Conservation (phyloP, 2,329 filamentous ascomycete genomes). For the Colletotrichum scovillei region DNA sequence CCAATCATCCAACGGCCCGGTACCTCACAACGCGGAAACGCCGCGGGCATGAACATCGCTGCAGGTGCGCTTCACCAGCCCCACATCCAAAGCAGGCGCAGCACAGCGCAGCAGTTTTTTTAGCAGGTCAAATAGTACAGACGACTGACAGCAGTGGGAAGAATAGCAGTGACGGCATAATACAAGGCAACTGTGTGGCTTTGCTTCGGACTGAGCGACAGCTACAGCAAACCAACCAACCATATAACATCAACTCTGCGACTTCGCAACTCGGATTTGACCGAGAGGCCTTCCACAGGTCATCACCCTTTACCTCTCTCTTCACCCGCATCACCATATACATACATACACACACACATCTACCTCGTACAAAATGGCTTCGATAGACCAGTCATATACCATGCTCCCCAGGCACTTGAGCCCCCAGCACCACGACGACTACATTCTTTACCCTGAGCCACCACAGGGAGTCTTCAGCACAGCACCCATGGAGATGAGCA, state of each 20-base stretch:
- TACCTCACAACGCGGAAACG: slow-evolving; percentile 24
- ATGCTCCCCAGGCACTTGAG: slow-evolving; percentile 41
- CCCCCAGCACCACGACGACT: slow-evolving; percentile 49
- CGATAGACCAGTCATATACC: slow-evolving; percentile 41
- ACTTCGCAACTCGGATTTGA: not conserved
- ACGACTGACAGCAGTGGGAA: slow-evolving; percentile 22
- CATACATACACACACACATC: not conserved
- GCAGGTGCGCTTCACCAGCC: slow-evolving; percentile 32
- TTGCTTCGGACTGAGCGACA: slow-evolving; percentile 32
- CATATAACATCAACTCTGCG: slow-evolving; percentile 1
- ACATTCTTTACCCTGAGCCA: slow-evolving; percentile 59
- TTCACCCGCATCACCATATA: not conserved
- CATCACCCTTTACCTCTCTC: not conserved
- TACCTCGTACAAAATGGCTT: slow-evolving; percentile 36
- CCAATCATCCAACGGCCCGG: slow-evolving; percentile 1
- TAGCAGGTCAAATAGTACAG: slow-evolving; percentile 9
- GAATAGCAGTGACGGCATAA: slow-evolving; percentile 29
- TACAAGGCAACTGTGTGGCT: slow-evolving; percentile 25
- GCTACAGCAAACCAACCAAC: not conserved
- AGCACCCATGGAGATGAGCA: slow-evolving; percentile 59
- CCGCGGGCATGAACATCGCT: slow-evolving; percentile 35
- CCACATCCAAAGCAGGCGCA: slow-evolving; percentile 35
- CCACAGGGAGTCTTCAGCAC: slow-evolving; percentile 53
- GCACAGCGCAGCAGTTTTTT: slow-evolving; percentile 22
- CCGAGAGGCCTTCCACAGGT: not conserved